phyloP scores from a whole-genome alignment of 345 rosid genomes.

The Cardamine occulta region DNA sequence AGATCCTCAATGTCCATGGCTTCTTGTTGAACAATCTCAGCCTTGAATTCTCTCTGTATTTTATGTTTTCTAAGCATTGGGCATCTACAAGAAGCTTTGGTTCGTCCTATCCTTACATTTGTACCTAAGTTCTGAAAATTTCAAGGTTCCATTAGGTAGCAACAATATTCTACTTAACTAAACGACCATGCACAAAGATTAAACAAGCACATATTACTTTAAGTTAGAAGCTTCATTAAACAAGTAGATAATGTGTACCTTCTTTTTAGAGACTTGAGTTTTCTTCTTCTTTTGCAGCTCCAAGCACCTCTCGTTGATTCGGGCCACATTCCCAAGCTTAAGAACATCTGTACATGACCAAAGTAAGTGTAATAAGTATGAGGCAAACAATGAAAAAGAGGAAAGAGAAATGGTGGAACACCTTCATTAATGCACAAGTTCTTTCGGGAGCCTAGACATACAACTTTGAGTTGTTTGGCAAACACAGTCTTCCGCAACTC shows the following conservation, averaged over 20 bases:
- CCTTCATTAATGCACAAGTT: slow-evolving; percentile 90
- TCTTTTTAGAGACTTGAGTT: slow-evolving; percentile 59
- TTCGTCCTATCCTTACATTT: slow-evolving; percentile 52
- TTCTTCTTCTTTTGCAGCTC: slow-evolving; percentile 79
- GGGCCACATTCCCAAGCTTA: slow-evolving; percentile 61
- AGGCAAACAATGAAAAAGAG: not conserved
- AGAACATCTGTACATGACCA: slow-evolving; percentile 60
- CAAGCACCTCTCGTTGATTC: slow-evolving; percentile 83
- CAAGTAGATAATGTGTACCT: slow-evolving; percentile 51
- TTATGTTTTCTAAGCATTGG: slow-evolving; percentile 80
- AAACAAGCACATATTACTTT: not conserved
- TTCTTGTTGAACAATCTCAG: slow-evolving; percentile 56
- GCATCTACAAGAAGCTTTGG: slow-evolving; percentile 73
- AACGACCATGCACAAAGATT: not conserved
- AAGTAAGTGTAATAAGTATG: slow-evolving; percentile 19
- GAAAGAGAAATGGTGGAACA: slow-evolving; percentile 25
- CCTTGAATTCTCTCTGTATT: slow-evolving; percentile 63
- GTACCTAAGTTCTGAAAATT: slow-evolving; percentile 60
- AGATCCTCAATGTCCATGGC: slow-evolving; percentile 94
- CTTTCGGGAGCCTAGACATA: slow-evolving; percentile 83
- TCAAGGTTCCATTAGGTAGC: slow-evolving; percentile 30
- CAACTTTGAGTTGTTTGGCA: slow-evolving; percentile 55
- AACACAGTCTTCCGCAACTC: slow-evolving; percentile 81
- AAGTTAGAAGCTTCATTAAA: not conserved
- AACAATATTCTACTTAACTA: not conserved